A percentile compares a stretch with the other conserved stretches of the same genome.
Evolutionary conservation across 768 basidiomycete species (phyloP).

Genomic region (Chlorophyllum brunneum): DNA sequence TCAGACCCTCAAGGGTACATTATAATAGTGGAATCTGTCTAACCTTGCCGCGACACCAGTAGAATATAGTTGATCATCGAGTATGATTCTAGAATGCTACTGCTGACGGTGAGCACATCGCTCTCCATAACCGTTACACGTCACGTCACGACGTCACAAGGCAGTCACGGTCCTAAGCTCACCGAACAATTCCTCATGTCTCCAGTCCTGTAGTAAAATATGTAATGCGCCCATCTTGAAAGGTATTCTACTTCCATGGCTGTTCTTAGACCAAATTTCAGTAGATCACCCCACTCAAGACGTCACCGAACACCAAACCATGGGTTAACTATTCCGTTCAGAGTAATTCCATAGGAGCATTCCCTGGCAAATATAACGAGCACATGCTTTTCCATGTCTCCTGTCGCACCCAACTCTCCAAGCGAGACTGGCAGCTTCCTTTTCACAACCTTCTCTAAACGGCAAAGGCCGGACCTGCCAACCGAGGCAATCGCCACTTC

Average conservation of each 20-base stretch:
- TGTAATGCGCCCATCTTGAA: no score
- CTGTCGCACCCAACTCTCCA: neutral
- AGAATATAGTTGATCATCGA: conserved; percentile 95
- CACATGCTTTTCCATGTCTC: neutral
- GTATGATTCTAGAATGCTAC: neutral
- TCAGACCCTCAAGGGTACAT: neutral
- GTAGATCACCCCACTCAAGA: neutral
- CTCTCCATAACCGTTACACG: neutral
- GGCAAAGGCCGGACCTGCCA: neutral
- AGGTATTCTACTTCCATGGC: neutral
- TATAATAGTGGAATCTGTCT: conserved; percentile 19
- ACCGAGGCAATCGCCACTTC: neutral
- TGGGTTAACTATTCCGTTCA: neutral
- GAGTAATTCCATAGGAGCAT: no score
- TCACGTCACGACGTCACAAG: conserved; percentile 9
- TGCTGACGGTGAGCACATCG: neutral
- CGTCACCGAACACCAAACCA: neutral
- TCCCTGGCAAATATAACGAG: neutral
- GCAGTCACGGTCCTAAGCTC: no score
- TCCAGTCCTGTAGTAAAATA: no score
- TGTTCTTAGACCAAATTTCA: neutral
- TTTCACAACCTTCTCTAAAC: neutral
- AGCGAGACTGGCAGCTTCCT: neutral
- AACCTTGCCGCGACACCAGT: conserved; percentile 94
- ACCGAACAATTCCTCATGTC: no score